Evolutionary conservation across 805 yeast species (phyloP), one percentile per base, ranked within the genome.

Genomic region (Yamadazyma kitorensis): DNA sequence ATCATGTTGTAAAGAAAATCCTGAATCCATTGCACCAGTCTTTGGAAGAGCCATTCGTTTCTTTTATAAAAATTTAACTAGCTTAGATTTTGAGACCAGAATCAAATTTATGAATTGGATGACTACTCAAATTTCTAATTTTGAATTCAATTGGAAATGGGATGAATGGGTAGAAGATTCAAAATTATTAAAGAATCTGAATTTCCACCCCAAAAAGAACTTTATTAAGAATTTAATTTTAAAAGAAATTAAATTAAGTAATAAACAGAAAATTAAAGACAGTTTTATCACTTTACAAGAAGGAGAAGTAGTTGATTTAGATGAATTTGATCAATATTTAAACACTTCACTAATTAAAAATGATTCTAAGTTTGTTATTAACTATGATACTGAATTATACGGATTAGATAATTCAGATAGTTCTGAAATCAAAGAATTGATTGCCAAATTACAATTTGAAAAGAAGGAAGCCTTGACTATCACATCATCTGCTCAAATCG

Each of bases 121-220:
- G 68, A 73, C 95, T 1, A 81, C 86, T 36, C 98, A 93, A 60
- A 76, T 93, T 56, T 84, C 95, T 50, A 93, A 91, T 55, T 93
- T 91, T 58, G 88, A 84, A 37, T 93, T 86, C 61, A 86, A 89
- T 23, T 93, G 99, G 99, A 87, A 88, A 54, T 93, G 98, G 98
- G 78, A 76, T 43, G 98, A 89, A 57, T 93, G 98, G 98, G 76
- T 72, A 17, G 61, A 58, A 2, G 85, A 80, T 48, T 70, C 81
- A 0, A 48, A 54, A n/a, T 57, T 55, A 29, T 70, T 66, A 29
- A 59, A 64, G 6, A 57, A 66, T 8, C 63, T 72, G 22, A 55
- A 64, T 21, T 78, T 75, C 49, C 89, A 86, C 52, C 96, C 97
- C 9, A 78, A 77, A 45, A 70, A 76, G 42, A 75, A 73, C 29